Percentiles rank a stretch among this genome's conserved stretches.
Conservation (phyloP, 257 asterid genomes). For the Buddleja alternifolia region DNA sequence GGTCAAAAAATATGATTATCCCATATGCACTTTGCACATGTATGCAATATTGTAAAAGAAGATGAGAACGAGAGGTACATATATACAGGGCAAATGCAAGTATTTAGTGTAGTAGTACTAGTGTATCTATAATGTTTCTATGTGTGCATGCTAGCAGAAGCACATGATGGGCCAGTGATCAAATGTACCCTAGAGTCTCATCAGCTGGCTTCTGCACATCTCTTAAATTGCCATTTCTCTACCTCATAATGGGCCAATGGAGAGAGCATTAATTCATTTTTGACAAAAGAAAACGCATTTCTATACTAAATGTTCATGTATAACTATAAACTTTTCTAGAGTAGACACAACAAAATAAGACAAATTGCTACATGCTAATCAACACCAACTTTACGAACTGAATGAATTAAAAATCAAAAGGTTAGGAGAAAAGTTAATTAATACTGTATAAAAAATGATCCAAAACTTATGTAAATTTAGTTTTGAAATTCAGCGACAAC, state of each 20-base stretch:
- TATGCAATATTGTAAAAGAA: no score
- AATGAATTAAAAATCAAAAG: neutral
- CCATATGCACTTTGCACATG: no score
- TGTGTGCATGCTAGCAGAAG: constrained; percentile 37
- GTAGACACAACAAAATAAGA: constrained; percentile 7
- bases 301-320: neutral
- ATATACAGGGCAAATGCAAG: no score
- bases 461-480: no score
- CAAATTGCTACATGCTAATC: constrained; percentile 18
- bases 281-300: constrained; percentile 19
- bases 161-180: constrained; percentile 53
- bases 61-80: no score
- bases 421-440: no score
- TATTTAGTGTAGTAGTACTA: neutral
- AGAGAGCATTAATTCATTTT: constrained; percentile 38
- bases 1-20: no score
- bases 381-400: constrained; percentile 20
- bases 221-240: constrained; percentile 32
- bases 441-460: no score
- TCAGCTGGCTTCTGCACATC: constrained; percentile 44
- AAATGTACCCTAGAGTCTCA: no score
- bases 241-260: constrained; percentile 37
- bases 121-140: constrained; percentile 33
- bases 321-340: neutral
- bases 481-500: constrained; percentile 20